Percentiles rank a stretch among this genome's conserved stretches.
These are phyloP conservation scores for Psilocybe sp. DNA, from an alignment of 768 basidiomycete genomes.

Conservation along the genomic window DNA sequence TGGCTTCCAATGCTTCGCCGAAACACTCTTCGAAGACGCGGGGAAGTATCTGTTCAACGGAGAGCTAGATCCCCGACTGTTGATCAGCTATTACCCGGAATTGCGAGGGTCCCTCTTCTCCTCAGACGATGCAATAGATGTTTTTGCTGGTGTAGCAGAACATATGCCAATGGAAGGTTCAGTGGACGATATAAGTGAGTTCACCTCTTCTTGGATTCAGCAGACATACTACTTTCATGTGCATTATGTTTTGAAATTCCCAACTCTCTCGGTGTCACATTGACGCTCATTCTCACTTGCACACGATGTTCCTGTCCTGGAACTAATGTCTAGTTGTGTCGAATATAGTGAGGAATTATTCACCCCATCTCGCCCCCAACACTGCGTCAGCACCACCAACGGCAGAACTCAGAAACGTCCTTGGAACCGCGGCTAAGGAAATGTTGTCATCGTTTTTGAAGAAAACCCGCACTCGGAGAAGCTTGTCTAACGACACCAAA, in stretches of 20 bases:
- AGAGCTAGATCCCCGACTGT: slow-evolving; percentile 78
- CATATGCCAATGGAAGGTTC: slow-evolving; percentile 65
- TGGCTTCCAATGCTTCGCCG: slow-evolving; percentile 74
- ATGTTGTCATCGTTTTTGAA: slow-evolving; percentile 74
- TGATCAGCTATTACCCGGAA: slow-evolving; percentile 78
- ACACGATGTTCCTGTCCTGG: slow-evolving; percentile 43
- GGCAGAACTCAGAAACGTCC: slow-evolving; percentile 60
- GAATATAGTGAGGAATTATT: slow-evolving; percentile 91
- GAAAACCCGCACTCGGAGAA: slow-evolving; percentile 52
- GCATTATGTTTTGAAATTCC: background rate
- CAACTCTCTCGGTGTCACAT: slow-evolving; percentile 12
- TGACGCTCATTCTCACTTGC: slow-evolving; percentile 10
- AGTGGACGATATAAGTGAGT: slow-evolving; percentile 88
- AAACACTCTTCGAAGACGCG: slow-evolving; percentile 83
- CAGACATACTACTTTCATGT: too few relatives aligned
- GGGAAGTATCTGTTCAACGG: slow-evolving; percentile 76
- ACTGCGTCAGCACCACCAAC: slow-evolving; percentile 69
- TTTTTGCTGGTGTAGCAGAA: slow-evolving; percentile 75
- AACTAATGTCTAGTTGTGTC: slow-evolving; percentile 80
- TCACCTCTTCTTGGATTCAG: slow-evolving; percentile 18
- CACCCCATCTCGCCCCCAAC: slow-evolving; percentile 75
- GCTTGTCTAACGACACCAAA: slow-evolving; percentile 26
- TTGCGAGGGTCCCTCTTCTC: slow-evolving; percentile 65
- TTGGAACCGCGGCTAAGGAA: slow-evolving; percentile 63
- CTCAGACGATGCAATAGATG: slow-evolving; percentile 53